Evolutionary conservation across 345 rosid genomes (phyloP).

Genomic region (Linum lewisii): DNA sequence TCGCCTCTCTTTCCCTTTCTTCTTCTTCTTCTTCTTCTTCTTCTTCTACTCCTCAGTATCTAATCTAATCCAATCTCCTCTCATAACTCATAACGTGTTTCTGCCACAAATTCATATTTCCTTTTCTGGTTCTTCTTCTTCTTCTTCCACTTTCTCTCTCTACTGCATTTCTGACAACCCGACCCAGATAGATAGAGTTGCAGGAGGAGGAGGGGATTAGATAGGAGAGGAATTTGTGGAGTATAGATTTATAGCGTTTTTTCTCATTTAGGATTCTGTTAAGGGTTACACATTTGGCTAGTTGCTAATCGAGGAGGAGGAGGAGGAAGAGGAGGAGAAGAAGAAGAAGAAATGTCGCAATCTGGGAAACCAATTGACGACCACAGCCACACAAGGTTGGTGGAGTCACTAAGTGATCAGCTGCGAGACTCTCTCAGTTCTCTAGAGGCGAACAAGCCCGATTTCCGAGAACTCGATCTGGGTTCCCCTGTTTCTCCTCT

Average conservation of each 20-base stretch:
- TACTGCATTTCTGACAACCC: slow-evolving; percentile 27
- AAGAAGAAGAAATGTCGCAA: slow-evolving; percentile 52
- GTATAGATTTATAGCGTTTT: neutral
- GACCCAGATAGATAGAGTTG: too few species aligned
- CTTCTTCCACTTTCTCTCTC: neutral
- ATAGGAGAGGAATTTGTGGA: neutral
- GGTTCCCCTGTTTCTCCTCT: slow-evolving; percentile 93
- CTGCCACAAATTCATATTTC: neutral
- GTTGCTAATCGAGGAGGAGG: neutral
- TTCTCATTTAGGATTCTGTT: neutral
- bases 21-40: slow-evolving; percentile 9
- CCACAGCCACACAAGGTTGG: slow-evolving; percentile 20
- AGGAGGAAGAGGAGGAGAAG: neutral
- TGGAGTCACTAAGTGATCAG: slow-evolving; percentile 33
- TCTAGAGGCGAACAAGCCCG: slow-evolving; percentile 63
- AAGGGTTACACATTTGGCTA: neutral
- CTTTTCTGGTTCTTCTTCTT: slow-evolving; percentile 8
- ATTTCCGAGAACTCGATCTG: slow-evolving; percentile 63
- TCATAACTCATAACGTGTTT: slow-evolving; percentile 10
- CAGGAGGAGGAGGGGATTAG: too few species aligned
- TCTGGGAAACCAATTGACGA: slow-evolving; percentile 34
- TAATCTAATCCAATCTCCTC: slow-evolving; percentile 28
- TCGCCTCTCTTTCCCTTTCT: slow-evolving; percentile 14
- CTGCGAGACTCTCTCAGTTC: slow-evolving; percentile 37
- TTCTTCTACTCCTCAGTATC: slow-evolving; percentile 14